Evolutionary conservation across 306 rosid species (phyloP), one percentile per base, ranked within the genome.

Genomic region (Quercus gilva): DNA sequence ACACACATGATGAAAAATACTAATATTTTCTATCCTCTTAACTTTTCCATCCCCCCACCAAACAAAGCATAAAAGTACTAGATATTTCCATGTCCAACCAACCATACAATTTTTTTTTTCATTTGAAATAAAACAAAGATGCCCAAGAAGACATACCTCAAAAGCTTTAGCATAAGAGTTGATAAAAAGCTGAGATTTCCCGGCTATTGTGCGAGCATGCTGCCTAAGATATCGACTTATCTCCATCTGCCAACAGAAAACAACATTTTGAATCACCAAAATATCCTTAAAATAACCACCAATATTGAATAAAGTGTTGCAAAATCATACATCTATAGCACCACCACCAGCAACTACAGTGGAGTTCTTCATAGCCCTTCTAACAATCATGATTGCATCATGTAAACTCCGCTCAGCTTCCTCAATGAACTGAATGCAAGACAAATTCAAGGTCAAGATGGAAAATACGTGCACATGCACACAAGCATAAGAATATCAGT

Each of bases 321-420:
- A 71, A 69, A 79, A 64, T 71, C 92, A 64, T 87, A 96, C 99
- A 87, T 96, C 99, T 59, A 96, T 96, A 74, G 99, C 99, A 82
- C 99, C 99, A 74, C 99, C 99, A 52, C 99, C 99, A 25, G 99
- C 91, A 87, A 96, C 99, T 23, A 96, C 98, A 57, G 97, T 96
- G 68, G 99, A 96, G 81, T 96, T 96, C 88, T 96, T 96, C 84
- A 96, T 15, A 20, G 99, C 99, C 83, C 99, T 93, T 69, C 99
- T 86, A 74, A 96, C 99, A 80, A 96, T 96, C 99, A 96, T 96
- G 85, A 96, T 96, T 9, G 99, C 99, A 86, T 96, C 99, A 70
- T 96, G 99, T 85, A 96, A 82, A 83, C 99, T 96, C 68, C 99
- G 92, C 76, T 96, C 99, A 73, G 99, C 99, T 87, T 96, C 99